These are phyloP conservation scores for Picochlorum sp. DNA, from an alignment of 139 green algal species.

Conservation along the genomic window DNA sequence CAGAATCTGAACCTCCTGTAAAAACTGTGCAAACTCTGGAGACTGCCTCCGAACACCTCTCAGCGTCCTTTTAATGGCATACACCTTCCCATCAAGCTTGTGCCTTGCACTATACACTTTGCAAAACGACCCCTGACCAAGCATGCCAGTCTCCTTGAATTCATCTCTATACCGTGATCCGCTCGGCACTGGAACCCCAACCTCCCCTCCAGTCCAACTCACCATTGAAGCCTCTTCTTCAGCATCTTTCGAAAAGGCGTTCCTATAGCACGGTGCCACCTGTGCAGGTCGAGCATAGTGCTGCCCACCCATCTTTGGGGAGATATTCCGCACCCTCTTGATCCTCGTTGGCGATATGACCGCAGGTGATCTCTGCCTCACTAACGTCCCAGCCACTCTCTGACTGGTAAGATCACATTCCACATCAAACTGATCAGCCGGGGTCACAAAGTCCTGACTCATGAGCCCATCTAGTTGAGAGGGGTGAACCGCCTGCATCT, in stretches of 20 bases:
- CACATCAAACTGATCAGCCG: slow-evolving; percentile 35
- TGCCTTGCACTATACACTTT: slow-evolving; percentile 61
- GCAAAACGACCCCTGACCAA: slow-evolving; percentile 69
- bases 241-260: slow-evolving; percentile 14
- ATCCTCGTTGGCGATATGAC: slow-evolving; percentile 28
- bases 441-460: slow-evolving; percentile 49
- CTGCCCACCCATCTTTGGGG: background rate
- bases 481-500: no score
- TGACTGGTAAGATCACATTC: slow-evolving; percentile 4
- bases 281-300: background rate
- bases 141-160: slow-evolving; percentile 48
- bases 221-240: slow-evolving; percentile 14
- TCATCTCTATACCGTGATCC: slow-evolving; percentile 32
- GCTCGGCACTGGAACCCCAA: slow-evolving; percentile 3
- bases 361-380: slow-evolving; percentile 21
- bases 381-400: background rate
- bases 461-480: background rate
- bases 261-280: slow-evolving; percentile 35
- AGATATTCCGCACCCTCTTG: slow-evolving; percentile 31
- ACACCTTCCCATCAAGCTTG: slow-evolving; percentile 70
- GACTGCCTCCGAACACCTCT: slow-evolving; percentile 36
- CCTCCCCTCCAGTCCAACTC: background rate
- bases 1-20: slow-evolving; percentile 76
- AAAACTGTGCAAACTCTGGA: slow-evolving; percentile 23
- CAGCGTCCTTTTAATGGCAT: slow-evolving; percentile 78